phyloP scores from a whole-genome alignment of 345 rosid species.

The Nephelium lappaceum region DNA sequence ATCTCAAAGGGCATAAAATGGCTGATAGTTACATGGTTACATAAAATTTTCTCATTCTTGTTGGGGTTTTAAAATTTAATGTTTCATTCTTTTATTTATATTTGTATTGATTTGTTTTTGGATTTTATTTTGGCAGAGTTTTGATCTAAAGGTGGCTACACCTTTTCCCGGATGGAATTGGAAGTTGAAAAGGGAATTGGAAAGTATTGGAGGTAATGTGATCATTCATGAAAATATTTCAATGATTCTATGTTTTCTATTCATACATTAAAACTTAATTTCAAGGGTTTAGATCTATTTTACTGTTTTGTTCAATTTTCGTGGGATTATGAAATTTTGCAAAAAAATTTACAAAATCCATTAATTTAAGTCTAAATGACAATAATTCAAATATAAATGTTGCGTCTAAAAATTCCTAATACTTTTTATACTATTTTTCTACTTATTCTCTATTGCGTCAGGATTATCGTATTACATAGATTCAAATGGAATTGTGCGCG shows the following conservation, averaged over 20 bases:
- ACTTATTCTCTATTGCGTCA: background rate
- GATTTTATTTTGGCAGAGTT: background rate
- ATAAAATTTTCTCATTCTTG: background rate
- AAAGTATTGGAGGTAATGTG: background rate
- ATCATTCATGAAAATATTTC: background rate
- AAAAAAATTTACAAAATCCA: too few species aligned
- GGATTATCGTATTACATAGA: background rate
- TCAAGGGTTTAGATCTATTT: too few species aligned
- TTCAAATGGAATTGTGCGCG: background rate
- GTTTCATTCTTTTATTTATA: background rate
- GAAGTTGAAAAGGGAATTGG: background rate
- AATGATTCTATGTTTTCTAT: too few species aligned
- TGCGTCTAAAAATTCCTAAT: too few species aligned
- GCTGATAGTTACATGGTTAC: background rate
- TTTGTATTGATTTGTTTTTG: background rate
- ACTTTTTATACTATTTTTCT: background rate
- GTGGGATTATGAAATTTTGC: too few species aligned
- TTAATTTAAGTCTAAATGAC: too few species aligned
- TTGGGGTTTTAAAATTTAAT: too few species aligned
- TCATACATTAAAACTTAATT: background rate
- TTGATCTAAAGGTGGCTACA: background rate
- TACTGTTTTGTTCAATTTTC: too few species aligned
- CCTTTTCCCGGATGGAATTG: background rate
- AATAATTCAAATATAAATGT: too few species aligned
- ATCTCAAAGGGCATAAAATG: background rate